Evolutionary conservation across 2,329 filamentous ascomycete species (phyloP).

Genomic region (Pseudocercospora ulei): DNA sequence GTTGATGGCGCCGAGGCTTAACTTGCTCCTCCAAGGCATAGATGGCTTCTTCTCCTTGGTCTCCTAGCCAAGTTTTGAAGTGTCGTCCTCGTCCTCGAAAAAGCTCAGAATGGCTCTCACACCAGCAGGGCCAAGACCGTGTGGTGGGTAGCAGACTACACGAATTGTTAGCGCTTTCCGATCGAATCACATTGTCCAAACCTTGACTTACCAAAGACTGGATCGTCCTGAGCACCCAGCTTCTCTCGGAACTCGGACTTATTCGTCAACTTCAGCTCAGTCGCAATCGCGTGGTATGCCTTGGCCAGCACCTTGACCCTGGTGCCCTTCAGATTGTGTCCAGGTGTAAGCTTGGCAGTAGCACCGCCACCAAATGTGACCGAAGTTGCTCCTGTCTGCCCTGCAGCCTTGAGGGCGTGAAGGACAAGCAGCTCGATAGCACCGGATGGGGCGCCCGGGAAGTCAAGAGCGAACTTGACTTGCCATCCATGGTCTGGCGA

Average conservation of each 20-base stretch:
- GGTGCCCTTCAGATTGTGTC: conserved; percentile 70
- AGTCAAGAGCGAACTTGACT: conserved; percentile 92
- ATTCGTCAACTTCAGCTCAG: conserved; percentile 68
- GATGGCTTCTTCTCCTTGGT: conserved; percentile 7
- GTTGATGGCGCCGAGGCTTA: background rate
- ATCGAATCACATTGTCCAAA: too few species aligned
- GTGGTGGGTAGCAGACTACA: conserved; percentile 71
- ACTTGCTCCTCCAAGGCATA: background rate
- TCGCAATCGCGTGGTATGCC: conserved; percentile 71
- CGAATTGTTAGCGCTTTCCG: conserved; percentile 13
- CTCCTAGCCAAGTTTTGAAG: conserved; percentile 19
- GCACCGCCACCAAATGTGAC: conserved; percentile 87
- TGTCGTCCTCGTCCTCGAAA: conserved; percentile 59
- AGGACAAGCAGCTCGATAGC: conserved; percentile 77
- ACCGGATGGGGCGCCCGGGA: conserved; percentile 74
- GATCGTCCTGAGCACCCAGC: conserved; percentile 73
- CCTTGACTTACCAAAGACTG: conserved; percentile 56
- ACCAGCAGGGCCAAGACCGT: conserved; percentile 71
- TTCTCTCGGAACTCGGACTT: conserved; percentile 89
- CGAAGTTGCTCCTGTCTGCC: conserved; percentile 49
- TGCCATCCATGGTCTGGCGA: conserved; percentile 78
- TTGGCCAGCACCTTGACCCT: conserved; percentile 71
- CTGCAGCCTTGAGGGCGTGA: conserved; percentile 55
- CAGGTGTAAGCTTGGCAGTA: conserved; percentile 60
- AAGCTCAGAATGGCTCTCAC: conserved; percentile 81